Base-by-base conservation (phyloP, 768 basidiomycete species). In the Lactarius quietus region DNA sequence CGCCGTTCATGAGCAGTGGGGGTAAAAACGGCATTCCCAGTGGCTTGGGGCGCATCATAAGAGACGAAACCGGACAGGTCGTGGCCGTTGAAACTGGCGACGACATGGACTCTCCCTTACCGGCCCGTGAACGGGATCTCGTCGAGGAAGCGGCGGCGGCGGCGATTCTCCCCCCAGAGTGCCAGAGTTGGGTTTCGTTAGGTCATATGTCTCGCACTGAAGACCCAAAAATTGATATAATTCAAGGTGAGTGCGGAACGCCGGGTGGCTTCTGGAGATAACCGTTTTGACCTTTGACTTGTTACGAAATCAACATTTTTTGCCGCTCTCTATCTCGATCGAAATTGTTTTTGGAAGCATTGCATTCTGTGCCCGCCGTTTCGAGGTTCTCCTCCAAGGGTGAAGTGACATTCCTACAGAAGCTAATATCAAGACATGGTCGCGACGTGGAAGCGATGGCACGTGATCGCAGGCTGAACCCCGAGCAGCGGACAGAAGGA, bases 401-500 rank as follows among this genome's bases (percentile, higher is more conserved):
- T 3, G 94, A 98, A 76, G 74, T 80, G 63, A 77, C 75, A 53
- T 91, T 89, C 75, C 79, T 98, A 51, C 74, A 78, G 63, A 77
- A 82, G 51, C 81, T 98, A 33, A 84, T 92, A 15, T 75, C 75
- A 48, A 88, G 83, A 74, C 80, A 98, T 76, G 90, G 88, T 1
- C 77, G 80, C 35, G 88, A 98, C 77, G 77, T 88, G 28, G 82
- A 84, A 33, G 79, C 76, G 57, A 98, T 97, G 95, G 85, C 86
- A 14, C 79, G 81, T 69, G 95, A 98, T 77, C 78, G 86, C 64
- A 88, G 81, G 75, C 74, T 90, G 64, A 98, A 98, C 74, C 77
- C 83, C 18, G 88, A 87, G 75, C 96, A 98, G 78, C 84, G 88
- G 72, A 97, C 94, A 2, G 82, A 80, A 36, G 95, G 92, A 20